These are phyloP conservation scores for Trametes punicea DNA, from an alignment of 768 basidiomycete species.

Conservation along the genomic window DNA sequence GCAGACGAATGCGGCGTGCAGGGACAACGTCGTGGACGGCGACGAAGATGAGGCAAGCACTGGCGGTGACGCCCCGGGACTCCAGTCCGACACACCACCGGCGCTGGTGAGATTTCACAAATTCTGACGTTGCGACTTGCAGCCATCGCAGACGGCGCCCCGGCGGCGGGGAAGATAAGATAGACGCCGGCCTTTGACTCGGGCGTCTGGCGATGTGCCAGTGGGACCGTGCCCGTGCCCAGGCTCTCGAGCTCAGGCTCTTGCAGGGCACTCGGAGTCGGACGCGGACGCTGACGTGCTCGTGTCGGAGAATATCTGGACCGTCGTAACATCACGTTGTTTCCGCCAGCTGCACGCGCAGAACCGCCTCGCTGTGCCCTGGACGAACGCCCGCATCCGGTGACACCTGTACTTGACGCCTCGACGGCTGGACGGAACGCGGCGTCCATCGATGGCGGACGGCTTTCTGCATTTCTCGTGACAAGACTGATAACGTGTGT, in stretches of 20 bases:
- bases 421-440: not conserved
- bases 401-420: slow-evolving; percentile 2
- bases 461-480: slow-evolving; percentile 1
- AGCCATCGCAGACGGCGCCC: no score
- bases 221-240: no score
- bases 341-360: not conserved
- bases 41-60: not conserved
- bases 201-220: not conserved
- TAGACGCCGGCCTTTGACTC: not conserved
- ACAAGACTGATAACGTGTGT: slow-evolving; percentile 4
- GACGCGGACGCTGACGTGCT: slow-evolving; percentile 5
- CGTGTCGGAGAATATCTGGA: slow-evolving; percentile 6
- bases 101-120: no score
- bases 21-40: slow-evolving; percentile 6
- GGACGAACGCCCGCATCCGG: not conserved
- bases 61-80: not conserved
- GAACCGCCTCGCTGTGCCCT: not conserved
- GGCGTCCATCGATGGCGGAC: slow-evolving; percentile 13
- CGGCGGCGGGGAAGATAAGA: slow-evolving; percentile 4
- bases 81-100: not conserved
- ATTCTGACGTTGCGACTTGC: not conserved
- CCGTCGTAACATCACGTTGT: not conserved
- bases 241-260: no score
- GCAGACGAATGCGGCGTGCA: not conserved
- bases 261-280: no score